These are phyloP conservation scores for Schizophyllum amplum DNA, from an alignment of 1,284 basidiomycete genomes.

Conservation along the genomic window DNA sequence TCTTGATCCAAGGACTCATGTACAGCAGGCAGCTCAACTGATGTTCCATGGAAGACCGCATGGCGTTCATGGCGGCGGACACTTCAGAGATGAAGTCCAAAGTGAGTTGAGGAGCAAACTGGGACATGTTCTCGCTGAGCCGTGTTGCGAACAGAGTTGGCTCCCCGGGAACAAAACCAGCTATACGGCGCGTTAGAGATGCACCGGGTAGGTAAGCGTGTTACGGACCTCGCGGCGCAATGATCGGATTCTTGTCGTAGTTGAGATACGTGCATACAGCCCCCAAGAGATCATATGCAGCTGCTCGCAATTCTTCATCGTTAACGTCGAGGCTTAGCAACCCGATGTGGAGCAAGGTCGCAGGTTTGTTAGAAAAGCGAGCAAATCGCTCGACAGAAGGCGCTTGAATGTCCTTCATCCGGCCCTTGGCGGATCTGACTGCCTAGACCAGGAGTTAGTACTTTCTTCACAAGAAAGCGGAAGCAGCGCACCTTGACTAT, in stretches of 20 bases:
- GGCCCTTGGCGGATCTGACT: conserved; percentile 64
- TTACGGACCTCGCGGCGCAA: conserved; percentile 57
- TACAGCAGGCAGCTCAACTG: conserved; percentile 72
- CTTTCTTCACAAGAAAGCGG: conserved; percentile 1
- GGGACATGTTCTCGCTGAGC: conserved; percentile 67
- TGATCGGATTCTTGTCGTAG: conserved; percentile 62
- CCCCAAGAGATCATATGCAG: conserved; percentile 71
- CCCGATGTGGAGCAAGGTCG: conserved; percentile 76
- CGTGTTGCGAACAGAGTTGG: conserved; percentile 54
- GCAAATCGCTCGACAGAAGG: conserved; percentile 62
- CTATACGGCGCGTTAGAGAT: conserved; percentile 26
- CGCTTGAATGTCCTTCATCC: conserved; percentile 47
- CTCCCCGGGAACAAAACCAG: conserved; percentile 69
- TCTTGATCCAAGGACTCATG: conserved; percentile 81
- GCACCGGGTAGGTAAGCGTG: conserved; percentile 1
- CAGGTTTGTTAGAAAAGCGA: conserved; percentile 75
- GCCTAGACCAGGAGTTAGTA: conserved; percentile 28
- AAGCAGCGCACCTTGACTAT: conserved; percentile 59
- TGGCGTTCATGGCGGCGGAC: conserved; percentile 56
- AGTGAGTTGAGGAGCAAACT: conserved; percentile 71
- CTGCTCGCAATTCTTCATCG: conserved; percentile 68
- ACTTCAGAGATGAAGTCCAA: conserved; percentile 85
- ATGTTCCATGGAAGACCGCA: conserved; percentile 45
- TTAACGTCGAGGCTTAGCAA: conserved; percentile 68
- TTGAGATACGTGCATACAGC: conserved; percentile 74